Evolutionary conservation across 495 filamentous ascomycete genomes (phyloP).

Genomic region (Lasiosphaeria hispida): DNA sequence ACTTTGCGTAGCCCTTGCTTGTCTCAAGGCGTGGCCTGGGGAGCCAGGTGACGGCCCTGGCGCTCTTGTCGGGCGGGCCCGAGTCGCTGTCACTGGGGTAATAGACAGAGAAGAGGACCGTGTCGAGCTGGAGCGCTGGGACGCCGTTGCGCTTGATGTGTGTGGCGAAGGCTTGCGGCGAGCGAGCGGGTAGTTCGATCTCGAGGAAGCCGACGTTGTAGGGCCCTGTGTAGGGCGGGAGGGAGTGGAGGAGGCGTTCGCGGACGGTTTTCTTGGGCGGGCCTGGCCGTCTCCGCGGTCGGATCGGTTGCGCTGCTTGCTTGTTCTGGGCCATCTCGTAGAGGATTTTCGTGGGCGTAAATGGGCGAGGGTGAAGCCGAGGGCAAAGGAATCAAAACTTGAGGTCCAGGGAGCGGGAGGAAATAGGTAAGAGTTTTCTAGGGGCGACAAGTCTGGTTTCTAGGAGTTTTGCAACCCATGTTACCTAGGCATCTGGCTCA

Average conservation of each 20-base stretch:
- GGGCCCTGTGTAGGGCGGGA: conserved; percentile 62
- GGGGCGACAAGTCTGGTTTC: too few relatives aligned
- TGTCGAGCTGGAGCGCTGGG: conserved; percentile 49
- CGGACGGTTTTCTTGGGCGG: conserved; percentile 25
- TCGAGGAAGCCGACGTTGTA: conserved; percentile 64
- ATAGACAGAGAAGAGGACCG: conserved; percentile 63
- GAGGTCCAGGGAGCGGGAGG: too few relatives aligned
- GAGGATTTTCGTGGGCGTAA: too few relatives aligned
- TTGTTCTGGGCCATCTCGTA: too few relatives aligned
- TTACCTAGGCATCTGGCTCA: too few relatives aligned
- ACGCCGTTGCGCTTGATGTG: conserved; percentile 42
- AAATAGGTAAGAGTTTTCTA: too few relatives aligned
- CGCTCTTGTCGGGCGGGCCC: conserved; percentile 17
- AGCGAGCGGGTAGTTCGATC: conserved; percentile 58
- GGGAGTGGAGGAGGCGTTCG: conserved; percentile 45
- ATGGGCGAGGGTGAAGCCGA: too few relatives aligned
- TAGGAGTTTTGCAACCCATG: too few relatives aligned
- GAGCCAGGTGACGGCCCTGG: conserved; percentile 51
- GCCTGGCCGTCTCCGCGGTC: neutral
- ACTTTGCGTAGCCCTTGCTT: conserved; percentile 54
- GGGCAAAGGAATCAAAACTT: too few relatives aligned
- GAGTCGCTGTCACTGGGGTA: conserved; percentile 54
- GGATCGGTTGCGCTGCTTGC: neutral
- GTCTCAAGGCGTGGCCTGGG: conserved; percentile 46
- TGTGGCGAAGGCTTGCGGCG: conserved; percentile 36